Percentiles rank a stretch among this genome's conserved stretches.
Evolutionary conservation across 352 stramenopile genomes (phyloP).

Genomic region (Phytophthora capsici): DNA sequence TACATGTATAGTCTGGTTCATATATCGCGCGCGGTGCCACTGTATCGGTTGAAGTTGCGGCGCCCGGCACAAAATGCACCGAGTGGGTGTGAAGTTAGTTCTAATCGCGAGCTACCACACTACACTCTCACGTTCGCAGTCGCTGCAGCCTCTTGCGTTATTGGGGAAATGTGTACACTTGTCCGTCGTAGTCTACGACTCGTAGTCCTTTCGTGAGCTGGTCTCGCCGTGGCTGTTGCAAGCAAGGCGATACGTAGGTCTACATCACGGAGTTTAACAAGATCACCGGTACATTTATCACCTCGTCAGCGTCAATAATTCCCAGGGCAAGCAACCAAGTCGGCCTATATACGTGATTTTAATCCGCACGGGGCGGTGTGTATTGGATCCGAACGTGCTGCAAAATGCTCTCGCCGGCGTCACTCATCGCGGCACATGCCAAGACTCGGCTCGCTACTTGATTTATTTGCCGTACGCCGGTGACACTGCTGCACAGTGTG

Average conservation of each 20-base stretch:
- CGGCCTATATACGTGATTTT: not conserved
- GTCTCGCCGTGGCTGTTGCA: not conserved
- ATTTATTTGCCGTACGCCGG: not conserved
- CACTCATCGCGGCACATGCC: not conserved
- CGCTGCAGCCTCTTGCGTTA: not conserved
- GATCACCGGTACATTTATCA: not conserved
- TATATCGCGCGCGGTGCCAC: constrained; percentile 3
- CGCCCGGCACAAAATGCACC: constrained; percentile 2
- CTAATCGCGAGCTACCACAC: not conserved
- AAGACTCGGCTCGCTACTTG: not conserved
- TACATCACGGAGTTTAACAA: not conserved
- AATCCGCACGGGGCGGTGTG: not conserved
- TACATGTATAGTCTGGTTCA: not conserved
- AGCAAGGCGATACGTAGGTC: not conserved
- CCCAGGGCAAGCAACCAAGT: not conserved
- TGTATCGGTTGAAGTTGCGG: constrained; percentile 4
- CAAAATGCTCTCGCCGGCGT: not conserved
- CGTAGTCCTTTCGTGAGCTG: too few species aligned
- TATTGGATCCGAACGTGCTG: not conserved
- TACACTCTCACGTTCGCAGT: not conserved
- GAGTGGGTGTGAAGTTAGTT: not conserved
- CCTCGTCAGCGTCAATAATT: not conserved
- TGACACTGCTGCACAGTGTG: too few species aligned
- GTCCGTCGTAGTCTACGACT: not conserved
- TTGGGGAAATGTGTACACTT: not conserved